Base-by-base conservation (phyloP, 2,329 filamentous ascomycete species). In the Penicillium rolfsii region DNA sequence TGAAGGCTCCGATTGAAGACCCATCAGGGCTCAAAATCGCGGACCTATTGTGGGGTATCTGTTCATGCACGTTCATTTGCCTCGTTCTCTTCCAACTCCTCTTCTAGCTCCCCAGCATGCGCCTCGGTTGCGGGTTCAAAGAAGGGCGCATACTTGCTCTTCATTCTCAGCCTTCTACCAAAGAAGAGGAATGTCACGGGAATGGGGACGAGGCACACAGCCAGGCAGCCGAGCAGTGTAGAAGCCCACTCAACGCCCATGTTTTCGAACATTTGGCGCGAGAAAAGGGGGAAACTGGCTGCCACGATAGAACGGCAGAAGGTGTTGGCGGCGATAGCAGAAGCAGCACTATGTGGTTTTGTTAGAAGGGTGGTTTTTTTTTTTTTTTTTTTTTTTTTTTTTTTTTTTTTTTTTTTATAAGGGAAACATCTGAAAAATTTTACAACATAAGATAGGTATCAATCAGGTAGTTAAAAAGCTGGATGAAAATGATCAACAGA, bases 381-480 rank as follows among this genome's bases (percentile, higher is more conserved):
- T 19, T 28, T 8, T 19, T 28, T 8, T 8, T 19, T 28, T 8
- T 33, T 43, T 22, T 2, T 22, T 1, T 22, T 19, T 28, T 8
- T 19, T 28, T 8, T 33, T 43, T 22, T 2, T 22, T 1, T 22
- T 19, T 28, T 8, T 19, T 28, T 8, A n/a, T n/a, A n/a, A n/a
- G n/a, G n/a, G n/a, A n/a, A n/a, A n/a, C n/a, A n/a, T n/a, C n/a
- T n/a, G n/a, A n/a, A n/a, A n/a, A n/a, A n/a, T n/a, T n/a, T n/a
- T n/a, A n/a, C 75, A 82, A 81, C 82, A 85, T 84, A 48, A 86
- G 77, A 64, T 86, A 87, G 0, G 83, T 81, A 64, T 87, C 84
- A 53, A 87, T 83, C 16, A 87, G 75, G 67, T 87, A 87, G 67
- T 87, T 87, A 61, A 87, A 79, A 14, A 81, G 73, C 55, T 82